Evolutionary conservation across 768 basidiomycete genomes (phyloP).

Genomic region (Rhodosporidiobolus odoratus): DNA sequence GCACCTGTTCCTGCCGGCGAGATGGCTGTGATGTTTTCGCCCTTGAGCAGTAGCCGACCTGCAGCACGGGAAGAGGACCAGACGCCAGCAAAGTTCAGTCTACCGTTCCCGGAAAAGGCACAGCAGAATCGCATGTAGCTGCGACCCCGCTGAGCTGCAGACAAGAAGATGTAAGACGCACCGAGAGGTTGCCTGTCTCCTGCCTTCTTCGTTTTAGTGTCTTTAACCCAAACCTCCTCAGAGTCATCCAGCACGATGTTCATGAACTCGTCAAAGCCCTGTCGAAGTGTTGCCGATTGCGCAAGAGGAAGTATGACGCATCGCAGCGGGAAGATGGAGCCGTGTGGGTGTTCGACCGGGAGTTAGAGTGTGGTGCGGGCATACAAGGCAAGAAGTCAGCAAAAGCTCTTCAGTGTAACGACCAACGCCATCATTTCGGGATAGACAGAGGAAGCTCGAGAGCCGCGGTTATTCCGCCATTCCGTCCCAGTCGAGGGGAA

Average conservation of each 20-base stretch:
- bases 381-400: conserved; percentile 40
- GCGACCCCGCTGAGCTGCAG: no score
- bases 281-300: no score
- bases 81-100: no score
- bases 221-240: conserved; percentile 70
- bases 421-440: no score
- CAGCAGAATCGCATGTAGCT: no score
- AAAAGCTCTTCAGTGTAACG: not conserved
- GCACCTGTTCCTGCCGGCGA: conserved; percentile 53
- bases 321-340: conserved; percentile 37
- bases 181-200: conserved; percentile 80
- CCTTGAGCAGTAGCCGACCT: conserved; percentile 95
- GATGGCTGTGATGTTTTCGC: conserved; percentile 97
- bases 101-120: no score
- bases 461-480: no score
- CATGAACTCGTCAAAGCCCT: conserved; percentile 99
- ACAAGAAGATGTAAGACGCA: conserved; percentile 46
- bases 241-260: conserved; percentile 93
- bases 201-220: conserved; percentile 59
- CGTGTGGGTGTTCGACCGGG: conserved; percentile 49
- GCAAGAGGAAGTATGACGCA: no score
- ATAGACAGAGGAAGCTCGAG: no score
- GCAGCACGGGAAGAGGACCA: not conserved
- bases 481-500: not conserved
- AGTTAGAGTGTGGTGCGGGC: no score